Base-by-base conservation (phyloP, 164 flowering plant genomes). In the Akebia trifoliata region DNA sequence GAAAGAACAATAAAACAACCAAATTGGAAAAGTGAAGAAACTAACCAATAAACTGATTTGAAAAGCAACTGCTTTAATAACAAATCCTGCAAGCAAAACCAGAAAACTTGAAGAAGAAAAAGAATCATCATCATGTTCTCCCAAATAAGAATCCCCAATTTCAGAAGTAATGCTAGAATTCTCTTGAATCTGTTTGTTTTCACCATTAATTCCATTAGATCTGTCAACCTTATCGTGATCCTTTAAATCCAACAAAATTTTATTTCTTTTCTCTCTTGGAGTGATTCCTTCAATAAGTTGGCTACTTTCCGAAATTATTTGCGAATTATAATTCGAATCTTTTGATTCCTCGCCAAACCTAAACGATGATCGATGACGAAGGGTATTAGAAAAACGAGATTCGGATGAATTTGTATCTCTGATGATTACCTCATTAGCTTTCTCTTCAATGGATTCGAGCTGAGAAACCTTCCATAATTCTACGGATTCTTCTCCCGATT, bases 41-140 rank as follows among this genome's bases (percentile, higher is more conserved):
- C 42, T 67, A 57, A 75, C 4, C 10, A 83, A 35, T 36, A 88
- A 62, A 63, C 56, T 75, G 1, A 81, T 15, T 45, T 82, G 86
- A 67, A 79, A 72, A 25, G 73, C 72, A 47, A 85, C 73, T 2
- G 79, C 79, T 62, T 80, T 87, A 21, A 87, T 66, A 36, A 83
- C 59, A 21, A 85, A 63, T 25, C 73, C 83, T 17, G 76, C 88
- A 32, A 79, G 4, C 6, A 37, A 57, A 26, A 74, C 50, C 44
- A 90, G 72, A 59, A 71, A 56, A 68, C 60, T 60, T 9, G 76
- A 72, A 10, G n/a, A n/a, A n/a, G n/a, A n/a, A n/a, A n/a, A n/a
- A n/a, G 74, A 53, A 18, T 50, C 39, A 0, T 63, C 81, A 26
- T 65, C 58, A 26, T n/a, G 37, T 36, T 62, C 70, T 20, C 36